Evolutionary conservation across 768 basidiomycete genomes (phyloP), one percentile per base, ranked within the genome.

Genomic region (Gautieria morchelliformis): DNA sequence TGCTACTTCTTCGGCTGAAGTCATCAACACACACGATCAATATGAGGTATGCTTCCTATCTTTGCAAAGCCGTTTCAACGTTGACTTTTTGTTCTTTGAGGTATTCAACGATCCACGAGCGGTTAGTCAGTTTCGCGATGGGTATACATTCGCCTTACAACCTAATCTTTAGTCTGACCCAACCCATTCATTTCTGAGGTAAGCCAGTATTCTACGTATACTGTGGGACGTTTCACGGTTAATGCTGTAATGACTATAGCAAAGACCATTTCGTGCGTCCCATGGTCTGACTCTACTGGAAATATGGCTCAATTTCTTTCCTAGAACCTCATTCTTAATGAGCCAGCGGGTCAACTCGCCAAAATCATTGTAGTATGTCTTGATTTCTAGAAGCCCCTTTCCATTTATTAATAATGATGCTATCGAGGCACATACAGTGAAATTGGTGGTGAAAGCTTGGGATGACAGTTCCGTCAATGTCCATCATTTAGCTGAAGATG

Each of bases 191-290:
- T 89, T 89, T 75, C 69, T 93, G 69, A 89, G 56, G 56, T 57
- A 41, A 22, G 56, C 17, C 24, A 33, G 49, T 32, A 4, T n/a
- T 2, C 11, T 40, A 15, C 24, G 17, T 19, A 17, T 52, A 35
- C n/a, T 37, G 32, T 12, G n/a, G 27, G 11, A 37, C 15, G 14
- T 39, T 15, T 20, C 11, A 50, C 33, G 9, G n/a, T 49, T 33
- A 24, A 17, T 24, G 48, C 11, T 33, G 17, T 33, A 8, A 27
- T 49, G 48, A 14, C 14, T 14, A 35, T 30, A 57, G 87, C 67
- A 92, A 92, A 71, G 89, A 93, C 66, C 89, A 93, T 64, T 91
- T 91, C 63, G 87, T 87, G 62, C 64, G 84, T 76, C n/a, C 42
- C n/a, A 33, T 47, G 41, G 42, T 14, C 30, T 11, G 44, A n/a